These are phyloP conservation scores for Sarcomyxa edulis DNA, from an alignment of 768 basidiomycete species.

Conservation along the genomic window DNA sequence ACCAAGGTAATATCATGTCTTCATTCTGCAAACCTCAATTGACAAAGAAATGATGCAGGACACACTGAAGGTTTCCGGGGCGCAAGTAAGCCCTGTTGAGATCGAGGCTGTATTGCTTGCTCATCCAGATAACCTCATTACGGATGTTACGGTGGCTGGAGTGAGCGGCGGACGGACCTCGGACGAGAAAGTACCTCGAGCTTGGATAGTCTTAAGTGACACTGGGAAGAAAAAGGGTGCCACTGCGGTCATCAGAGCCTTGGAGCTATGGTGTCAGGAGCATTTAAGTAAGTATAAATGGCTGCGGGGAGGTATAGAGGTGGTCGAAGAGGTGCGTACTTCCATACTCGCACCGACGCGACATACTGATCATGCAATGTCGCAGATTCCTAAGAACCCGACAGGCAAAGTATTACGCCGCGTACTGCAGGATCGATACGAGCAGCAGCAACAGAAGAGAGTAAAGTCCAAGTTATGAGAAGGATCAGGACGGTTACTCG, in stretches of 20 bases:
- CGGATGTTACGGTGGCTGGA: slow-evolving; percentile 68
- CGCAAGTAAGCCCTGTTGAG: slow-evolving; percentile 77
- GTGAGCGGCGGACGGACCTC: slow-evolving; percentile 64
- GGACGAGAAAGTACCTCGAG: slow-evolving; percentile 72
- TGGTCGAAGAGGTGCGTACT: slow-evolving; percentile 52
- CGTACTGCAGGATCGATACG: slow-evolving; percentile 54
- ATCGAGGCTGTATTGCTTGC: slow-evolving; percentile 63
- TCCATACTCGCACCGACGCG: too few relatives aligned
- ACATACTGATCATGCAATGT: neutral
- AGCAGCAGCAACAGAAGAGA: slow-evolving; percentile 25
- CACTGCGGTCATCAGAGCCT: slow-evolving; percentile 30
- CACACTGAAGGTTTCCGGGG: slow-evolving; percentile 74
- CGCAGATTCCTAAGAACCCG: slow-evolving; percentile 67
- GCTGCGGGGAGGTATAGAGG: slow-evolving; percentile 65
- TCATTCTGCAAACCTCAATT: neutral
- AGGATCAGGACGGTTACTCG: too few relatives aligned
- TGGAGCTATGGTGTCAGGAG: slow-evolving; percentile 59
- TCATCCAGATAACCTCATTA: slow-evolving; percentile 57
- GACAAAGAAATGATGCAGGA: slow-evolving; percentile 38
- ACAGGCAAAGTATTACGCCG: slow-evolving; percentile 70
- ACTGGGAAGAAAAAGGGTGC: slow-evolving; percentile 47
- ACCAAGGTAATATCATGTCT: slow-evolving; percentile 47
- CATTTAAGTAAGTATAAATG: slow-evolving; percentile 73
- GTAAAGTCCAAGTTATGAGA: slow-evolving; percentile 27
- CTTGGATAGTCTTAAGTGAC: slow-evolving; percentile 69